phyloP scores from a whole-genome alignment of 2,329 filamentous ascomycete genomes.

The Seiridium cupressi region DNA sequence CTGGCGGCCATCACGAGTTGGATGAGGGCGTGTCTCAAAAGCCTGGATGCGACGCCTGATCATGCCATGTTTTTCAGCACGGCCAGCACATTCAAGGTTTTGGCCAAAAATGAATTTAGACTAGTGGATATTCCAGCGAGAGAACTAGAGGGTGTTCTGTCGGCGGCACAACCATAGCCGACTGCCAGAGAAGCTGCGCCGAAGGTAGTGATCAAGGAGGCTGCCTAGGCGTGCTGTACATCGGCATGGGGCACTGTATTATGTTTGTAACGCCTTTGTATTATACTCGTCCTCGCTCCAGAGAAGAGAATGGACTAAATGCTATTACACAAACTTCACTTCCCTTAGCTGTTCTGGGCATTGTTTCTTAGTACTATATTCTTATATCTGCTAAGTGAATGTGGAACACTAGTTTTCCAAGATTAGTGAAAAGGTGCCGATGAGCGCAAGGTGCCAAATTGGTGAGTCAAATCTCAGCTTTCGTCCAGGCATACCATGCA shows the following conservation, averaged over 20 bases:
- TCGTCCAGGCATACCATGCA: no score
- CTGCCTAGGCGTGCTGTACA: neutral
- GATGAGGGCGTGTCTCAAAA: slow-evolving; percentile 48
- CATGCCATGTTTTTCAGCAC: slow-evolving; percentile 29
- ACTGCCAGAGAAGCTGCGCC: neutral
- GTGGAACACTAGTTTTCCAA: no score
- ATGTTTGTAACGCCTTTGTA: neutral
- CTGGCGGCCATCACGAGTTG: slow-evolving; percentile 56
- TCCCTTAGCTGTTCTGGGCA: neutral
- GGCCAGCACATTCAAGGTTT: slow-evolving; percentile 40
- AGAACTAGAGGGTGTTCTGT: slow-evolving; percentile 34
- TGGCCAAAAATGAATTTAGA: slow-evolving; percentile 32
- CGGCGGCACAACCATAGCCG: neutral
- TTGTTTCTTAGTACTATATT: neutral
- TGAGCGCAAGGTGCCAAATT: no score
- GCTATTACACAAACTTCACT: neutral
- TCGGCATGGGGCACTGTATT: neutral
- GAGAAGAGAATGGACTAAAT: neutral
- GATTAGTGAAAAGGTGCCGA: no score
- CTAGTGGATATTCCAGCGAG: slow-evolving; percentile 39
- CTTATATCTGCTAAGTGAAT: no score
- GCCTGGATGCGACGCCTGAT: slow-evolving; percentile 50
- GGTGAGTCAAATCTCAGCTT: no score
- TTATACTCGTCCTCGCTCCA: neutral
- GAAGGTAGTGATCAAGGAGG: neutral